Percentiles rank a stretch among this genome's conserved stretches.
phyloP scores from a whole-genome alignment of 2,329 filamentous ascomycete species.

The Botrytis galanthina region DNA sequence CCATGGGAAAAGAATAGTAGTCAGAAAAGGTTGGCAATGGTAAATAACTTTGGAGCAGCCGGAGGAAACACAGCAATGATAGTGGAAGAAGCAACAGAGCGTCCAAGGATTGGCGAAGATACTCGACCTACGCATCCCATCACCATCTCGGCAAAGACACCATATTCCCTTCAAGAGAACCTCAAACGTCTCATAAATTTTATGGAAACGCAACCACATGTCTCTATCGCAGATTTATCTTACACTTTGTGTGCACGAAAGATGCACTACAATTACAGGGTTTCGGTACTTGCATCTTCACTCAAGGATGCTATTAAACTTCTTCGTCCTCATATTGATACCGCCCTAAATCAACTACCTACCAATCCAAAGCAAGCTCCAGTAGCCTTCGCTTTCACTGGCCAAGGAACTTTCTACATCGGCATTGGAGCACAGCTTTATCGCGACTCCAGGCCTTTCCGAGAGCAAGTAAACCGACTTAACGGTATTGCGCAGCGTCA shows the following conservation, averaged over 20 bases:
- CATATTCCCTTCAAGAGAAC: constrained; percentile 31
- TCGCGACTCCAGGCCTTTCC: not conserved
- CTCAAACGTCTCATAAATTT: constrained; percentile 27
- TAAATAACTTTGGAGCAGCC: constrained; percentile 47
- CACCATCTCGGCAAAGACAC: constrained; percentile 48
- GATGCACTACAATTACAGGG: constrained; percentile 57
- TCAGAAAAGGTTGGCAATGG: constrained; percentile 43
- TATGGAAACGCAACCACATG: constrained; percentile 29
- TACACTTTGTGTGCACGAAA: constrained; percentile 45
- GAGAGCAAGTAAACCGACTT: not conserved
- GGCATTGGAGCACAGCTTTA: constrained; percentile 1
- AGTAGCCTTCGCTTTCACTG: constrained; percentile 24
- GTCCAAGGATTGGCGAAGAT: constrained; percentile 39
- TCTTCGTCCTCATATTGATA: constrained; percentile 23
- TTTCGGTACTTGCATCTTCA: constrained; percentile 37
- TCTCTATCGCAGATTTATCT: constrained; percentile 31
- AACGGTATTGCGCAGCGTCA: constrained; percentile 27
- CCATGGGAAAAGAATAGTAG: constrained; percentile 37
- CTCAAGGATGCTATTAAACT: not conserved
- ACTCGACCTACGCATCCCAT: constrained; percentile 46
- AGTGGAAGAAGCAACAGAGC: constrained; percentile 35
- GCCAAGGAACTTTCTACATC: not conserved
- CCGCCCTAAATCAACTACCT: constrained; percentile 40
- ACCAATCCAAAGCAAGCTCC: constrained; percentile 41
- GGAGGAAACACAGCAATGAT: constrained; percentile 38